Evolutionary conservation across 129 eudicot genomes (phyloP).

Genomic region (Lactuca saligna): DNA sequence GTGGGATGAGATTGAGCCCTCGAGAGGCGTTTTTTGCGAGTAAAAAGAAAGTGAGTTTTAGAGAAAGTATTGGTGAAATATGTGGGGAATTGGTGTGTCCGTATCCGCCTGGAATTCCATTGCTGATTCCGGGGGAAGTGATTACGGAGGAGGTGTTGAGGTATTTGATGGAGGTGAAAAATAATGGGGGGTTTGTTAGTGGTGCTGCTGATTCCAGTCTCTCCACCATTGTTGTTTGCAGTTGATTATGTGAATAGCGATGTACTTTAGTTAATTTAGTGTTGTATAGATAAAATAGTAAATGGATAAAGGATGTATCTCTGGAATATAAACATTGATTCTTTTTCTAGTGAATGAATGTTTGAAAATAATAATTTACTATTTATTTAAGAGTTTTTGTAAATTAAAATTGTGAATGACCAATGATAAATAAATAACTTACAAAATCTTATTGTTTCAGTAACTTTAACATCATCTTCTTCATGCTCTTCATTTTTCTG

Average conservation of each 20-base stretch:
- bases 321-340: too few relatives aligned
- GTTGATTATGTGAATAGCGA: background rate
- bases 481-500: too few relatives aligned
- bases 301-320: too few relatives aligned
- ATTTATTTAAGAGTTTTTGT: too few relatives aligned
- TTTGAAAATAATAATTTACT: too few relatives aligned
- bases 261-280: too few relatives aligned
- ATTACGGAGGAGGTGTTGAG: slow-evolving; percentile 49
- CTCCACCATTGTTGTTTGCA: slow-evolving; percentile 51
- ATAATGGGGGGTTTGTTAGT: slow-evolving; percentile 55
- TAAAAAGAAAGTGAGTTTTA: slow-evolving; percentile 50
- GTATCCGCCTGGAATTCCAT: slow-evolving; percentile 85
- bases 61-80: slow-evolving; percentile 57
- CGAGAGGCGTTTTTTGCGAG: slow-evolving; percentile 80
- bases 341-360: too few relatives aligned
- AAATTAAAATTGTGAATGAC: too few relatives aligned
- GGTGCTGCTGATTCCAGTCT: slow-evolving; percentile 67
- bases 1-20: slow-evolving; percentile 53
- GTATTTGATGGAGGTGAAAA: slow-evolving; percentile 48
- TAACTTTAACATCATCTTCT: too few relatives aligned
- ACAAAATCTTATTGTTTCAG: too few relatives aligned
- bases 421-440: too few relatives aligned
- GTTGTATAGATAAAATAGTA: too few relatives aligned
- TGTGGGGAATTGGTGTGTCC: slow-evolving; percentile 87
- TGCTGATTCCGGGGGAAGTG: slow-evolving; percentile 69